Evolutionary conservation across 805 yeast genomes (phyloP).

Genomic region (Metschnikowia cubensis): DNA sequence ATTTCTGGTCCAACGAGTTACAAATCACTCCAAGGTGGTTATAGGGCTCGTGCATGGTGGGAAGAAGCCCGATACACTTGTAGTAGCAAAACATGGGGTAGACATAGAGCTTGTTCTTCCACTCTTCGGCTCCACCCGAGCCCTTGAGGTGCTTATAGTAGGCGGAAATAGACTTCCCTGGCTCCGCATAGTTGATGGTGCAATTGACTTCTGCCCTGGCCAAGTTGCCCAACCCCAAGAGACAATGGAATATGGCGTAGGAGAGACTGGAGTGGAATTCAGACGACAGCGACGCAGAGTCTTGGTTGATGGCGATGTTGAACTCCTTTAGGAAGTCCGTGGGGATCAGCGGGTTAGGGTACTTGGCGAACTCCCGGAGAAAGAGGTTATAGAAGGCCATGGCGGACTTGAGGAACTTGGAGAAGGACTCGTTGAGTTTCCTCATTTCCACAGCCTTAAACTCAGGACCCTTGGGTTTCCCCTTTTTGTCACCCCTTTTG

Average conservation of each 20-base stretch:
- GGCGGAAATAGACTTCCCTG: constrained; percentile 13
- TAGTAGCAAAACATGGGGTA: constrained; percentile 38
- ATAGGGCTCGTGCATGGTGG: constrained; percentile 66
- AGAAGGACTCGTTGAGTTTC: constrained; percentile 49
- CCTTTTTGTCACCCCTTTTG: constrained; percentile 8
- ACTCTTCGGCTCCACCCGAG: constrained; percentile 20
- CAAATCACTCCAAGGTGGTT: constrained; percentile 52
- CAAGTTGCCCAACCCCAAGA: constrained; percentile 18
- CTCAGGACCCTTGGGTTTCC: constrained; percentile 5
- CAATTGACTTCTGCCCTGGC: constrained; percentile 12
- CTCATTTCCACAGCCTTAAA: constrained; percentile 49
- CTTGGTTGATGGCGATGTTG: constrained; percentile 17
- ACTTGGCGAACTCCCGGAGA: constrained; percentile 38
- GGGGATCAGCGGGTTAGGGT: constrained; percentile 33
- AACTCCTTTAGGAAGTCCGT: constrained; percentile 27
- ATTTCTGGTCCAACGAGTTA: constrained; percentile 41
- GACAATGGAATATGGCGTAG: constrained; percentile 14
- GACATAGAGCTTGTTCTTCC: constrained; percentile 30
- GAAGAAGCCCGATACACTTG: constrained; percentile 53
- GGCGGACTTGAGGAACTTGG: constrained; percentile 46
- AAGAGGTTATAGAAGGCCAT: constrained; percentile 45
- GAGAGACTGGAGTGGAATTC: constrained; percentile 15
- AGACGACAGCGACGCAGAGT: background rate
- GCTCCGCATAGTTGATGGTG: constrained; percentile 11
- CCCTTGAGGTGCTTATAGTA: constrained; percentile 11